These are phyloP conservation scores for Picochlorum sp. DNA, from an alignment of 139 green algal species.

Conservation along the genomic window DNA sequence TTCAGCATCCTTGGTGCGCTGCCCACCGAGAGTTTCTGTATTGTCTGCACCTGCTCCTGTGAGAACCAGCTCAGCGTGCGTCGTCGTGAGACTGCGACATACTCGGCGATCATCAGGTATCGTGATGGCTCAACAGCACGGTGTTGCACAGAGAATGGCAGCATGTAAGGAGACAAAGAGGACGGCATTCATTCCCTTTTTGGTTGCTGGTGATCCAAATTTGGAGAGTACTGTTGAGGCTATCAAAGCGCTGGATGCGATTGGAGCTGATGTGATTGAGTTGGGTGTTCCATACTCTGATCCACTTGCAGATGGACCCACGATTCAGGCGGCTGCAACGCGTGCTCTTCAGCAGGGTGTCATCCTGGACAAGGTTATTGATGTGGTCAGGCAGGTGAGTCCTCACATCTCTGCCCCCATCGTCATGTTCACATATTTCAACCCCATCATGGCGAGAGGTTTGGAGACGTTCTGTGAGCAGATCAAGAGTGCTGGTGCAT, in stretches of 20 bases:
- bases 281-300: constrained; percentile 92
- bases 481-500: constrained; percentile 74
- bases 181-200: constrained; percentile 91
- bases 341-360: constrained; percentile 70
- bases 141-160: background rate
- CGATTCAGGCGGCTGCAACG: constrained; percentile 88
- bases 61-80: no score
- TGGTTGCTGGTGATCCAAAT: constrained; percentile 90
- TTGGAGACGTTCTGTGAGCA: constrained; percentile 78
- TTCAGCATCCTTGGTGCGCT: background rate
- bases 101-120: no score
- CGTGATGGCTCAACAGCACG: background rate
- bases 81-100: no score
- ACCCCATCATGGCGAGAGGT: constrained; percentile 89
- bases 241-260: constrained; percentile 56
- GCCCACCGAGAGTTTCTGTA: background rate
- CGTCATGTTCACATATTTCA: constrained; percentile 98
- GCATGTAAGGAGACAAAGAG: background rate
- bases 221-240: constrained; percentile 77
- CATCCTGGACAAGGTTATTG: constrained; percentile 72
- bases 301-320: constrained; percentile 90
- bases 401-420: constrained; percentile 70
- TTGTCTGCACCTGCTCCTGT: no score
- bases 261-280: constrained; percentile 90
- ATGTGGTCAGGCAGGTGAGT: constrained; percentile 46